Evolutionary conservation across 805 yeast genomes (phyloP), one percentile per base, ranked within the genome.

Genomic region (Danielozyma ontarioensis): DNA sequence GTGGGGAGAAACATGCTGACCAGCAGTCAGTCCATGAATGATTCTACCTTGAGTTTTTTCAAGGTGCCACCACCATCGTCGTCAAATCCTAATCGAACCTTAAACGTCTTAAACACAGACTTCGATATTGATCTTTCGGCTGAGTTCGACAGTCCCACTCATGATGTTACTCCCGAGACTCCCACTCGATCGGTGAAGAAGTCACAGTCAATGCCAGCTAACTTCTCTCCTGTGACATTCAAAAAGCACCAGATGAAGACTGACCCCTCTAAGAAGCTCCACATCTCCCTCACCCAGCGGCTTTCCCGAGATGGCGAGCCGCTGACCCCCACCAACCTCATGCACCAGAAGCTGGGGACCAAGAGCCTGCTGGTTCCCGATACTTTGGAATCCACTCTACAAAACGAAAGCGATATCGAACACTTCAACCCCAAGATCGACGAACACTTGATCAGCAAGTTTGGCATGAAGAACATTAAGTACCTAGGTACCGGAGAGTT

Each of bases 401-500:
- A 8, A 10, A 16, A 7, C 7, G 21, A 19, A 26, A 29, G 8
- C 25, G 12, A 27, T 13, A 5, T 13, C n/a, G 17, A 15, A 10
- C 22, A 19, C 10, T 19, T 19, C 22, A 19, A 19, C 22, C 22
- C 28, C 7, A 21, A 33, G 34, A 49, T 53, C n/a, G 76, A 71
- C 45, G 68, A 68, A 19, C 70, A 64, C 35, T 61, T 78, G 36
- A 52, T 59, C 17, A 57, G 64, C 23, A 64, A 68, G 45, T 78
- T 78, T 55, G 81, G 80, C 2, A 43, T 47, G 40, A 49, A 53
- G 15, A 78, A 81, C 41, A 89, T 90, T 28, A 69, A 71, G 28
- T 60, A 80, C 28, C 63, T 90, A 15, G 96, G 96, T 2, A 66
- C 74, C 23, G 97, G 98, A 16, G 95, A 87, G 56, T 93, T 93